Evolutionary conservation across 805 yeast species (phyloP).

Genomic region (Ogataea haglerorum): DNA sequence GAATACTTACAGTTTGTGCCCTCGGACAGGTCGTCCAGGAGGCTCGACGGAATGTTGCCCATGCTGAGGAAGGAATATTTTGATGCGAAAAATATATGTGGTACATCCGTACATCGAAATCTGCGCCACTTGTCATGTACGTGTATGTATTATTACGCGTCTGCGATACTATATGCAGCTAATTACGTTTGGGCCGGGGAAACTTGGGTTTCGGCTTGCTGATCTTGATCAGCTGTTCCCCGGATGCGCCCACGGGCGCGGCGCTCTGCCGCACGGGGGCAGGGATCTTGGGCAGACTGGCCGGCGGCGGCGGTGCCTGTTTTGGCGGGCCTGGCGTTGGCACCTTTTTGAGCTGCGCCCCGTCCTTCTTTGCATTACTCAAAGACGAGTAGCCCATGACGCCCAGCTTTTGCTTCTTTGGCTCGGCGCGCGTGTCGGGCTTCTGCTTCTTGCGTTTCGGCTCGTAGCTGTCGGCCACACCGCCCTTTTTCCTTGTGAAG

Average conservation of each 20-base stretch:
- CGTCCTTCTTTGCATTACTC: background rate
- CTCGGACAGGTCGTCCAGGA: constrained; percentile 68
- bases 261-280: background rate
- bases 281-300: background rate
- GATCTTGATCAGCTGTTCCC: constrained; percentile 19
- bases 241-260: constrained; percentile 4
- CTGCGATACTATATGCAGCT: constrained; percentile 2
- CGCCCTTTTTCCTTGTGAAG: constrained; percentile 19
- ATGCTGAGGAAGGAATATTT: constrained; percentile 15
- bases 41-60: constrained; percentile 37
- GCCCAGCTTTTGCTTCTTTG: constrained; percentile 5
- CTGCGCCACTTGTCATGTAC: background rate
- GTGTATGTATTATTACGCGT: background rate
- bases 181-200: constrained; percentile 8
- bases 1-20: constrained; percentile 67
- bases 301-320: background rate
- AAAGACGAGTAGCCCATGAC: constrained; percentile 5
- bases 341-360: background rate
- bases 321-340: background rate
- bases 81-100: background rate
- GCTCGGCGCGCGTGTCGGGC: background rate
- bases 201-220: constrained; percentile 20
- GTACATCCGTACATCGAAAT: too few relatives aligned
- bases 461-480: background rate
- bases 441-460: background rate